Evolutionary conservation across 140 eudicot species (phyloP), one percentile per base, ranked within the genome.

Genomic region (Senecio squalidus): DNA sequence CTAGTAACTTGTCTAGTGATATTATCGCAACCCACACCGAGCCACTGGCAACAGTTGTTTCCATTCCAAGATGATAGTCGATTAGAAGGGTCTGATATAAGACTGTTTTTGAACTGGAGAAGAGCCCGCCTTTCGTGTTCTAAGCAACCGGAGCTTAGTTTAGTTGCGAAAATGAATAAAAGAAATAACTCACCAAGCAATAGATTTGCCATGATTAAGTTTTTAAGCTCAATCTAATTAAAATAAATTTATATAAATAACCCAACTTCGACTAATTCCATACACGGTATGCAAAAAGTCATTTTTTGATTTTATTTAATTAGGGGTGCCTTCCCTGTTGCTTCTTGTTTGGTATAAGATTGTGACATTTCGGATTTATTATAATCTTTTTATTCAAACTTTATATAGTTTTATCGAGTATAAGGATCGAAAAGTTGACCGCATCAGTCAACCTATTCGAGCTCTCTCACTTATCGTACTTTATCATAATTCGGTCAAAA

Each of bases 61-160:
- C 68, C 82, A 2, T 47, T 29, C 82, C 82, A 77, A 11, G 78
- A 66, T 28, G 67, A 66, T 9, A 77, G 62, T 16, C 44, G 67
- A 16, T 46, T 59, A 0, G 66, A 6, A 54, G 62, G 11, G 60
- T 66, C 78, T 3, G 60, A 65, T 24, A 20, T 22, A 28, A 76
- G 74, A 50, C 71, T 62, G 44, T 25, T 9, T 66, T 55, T 76
- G 64, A 76, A 76, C 10, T 28, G 14, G 5, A 71, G 26, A 30
- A 76, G 75, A 23, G 82, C 78, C 4, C 13, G 47, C 52, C 78
- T 57, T 30, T 76, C 75, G n/a, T 36, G 47, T 13, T 66, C 68
- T 0, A 55, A 46, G 59, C 82, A 76, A 36, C 77, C 60, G 14
- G 31, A 63, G 46, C 66, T 34, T 6, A 36, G 17, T 15, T 63